Base-by-base conservation (phyloP, 495 filamentous ascomycete species). In the Penicillium salamii region DNA sequence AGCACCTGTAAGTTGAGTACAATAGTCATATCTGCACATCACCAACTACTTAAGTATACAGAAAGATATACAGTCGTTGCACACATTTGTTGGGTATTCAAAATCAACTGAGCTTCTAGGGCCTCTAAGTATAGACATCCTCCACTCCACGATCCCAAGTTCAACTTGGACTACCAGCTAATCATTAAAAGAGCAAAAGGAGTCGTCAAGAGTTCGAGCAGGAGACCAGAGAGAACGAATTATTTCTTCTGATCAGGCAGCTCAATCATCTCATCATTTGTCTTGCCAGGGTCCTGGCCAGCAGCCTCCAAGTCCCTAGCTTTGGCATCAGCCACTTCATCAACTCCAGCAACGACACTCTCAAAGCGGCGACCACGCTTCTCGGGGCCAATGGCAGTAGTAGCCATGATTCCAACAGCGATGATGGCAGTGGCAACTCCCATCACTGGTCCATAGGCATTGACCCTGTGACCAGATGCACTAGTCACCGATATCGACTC, bases 401-500 rank as follows among this genome's bases (percentile, higher is more conserved):
- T 88, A 3, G 81, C 57, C n/a, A 68, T 66, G 40, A 89, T 88
- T 7, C 84, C 83, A 0, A 74, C 37, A 1, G 79, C 78, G 50
- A 88, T 85, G 52, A 89, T 88, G 3, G 79, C 85, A 6, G 85
- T 86, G 15, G 84, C 83, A 24, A 88, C 74, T 13, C 73, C 85
- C 83, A 87, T 88, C 0, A 74, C 75, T 1, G 82, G 84, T 0
- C 85, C 87, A 47, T 89, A 89, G 1, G 85, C 83, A 13, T 83
- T 76, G 1, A 78, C 83, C 5, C 62, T 53, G 43, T 78, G 57
- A 1, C 84, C 83, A 2, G 64, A 58, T 14, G 53, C 52, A 2
- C 62, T 61, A 0, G 58, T 77, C 18, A 84, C 69, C 29, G 70
- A 72, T 24, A 71, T 69, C 32, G 60, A 73, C 48, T 88, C 85